These are phyloP conservation scores for Fusarium sp. DNA, from an alignment of 2,329 filamentous ascomycete species.

Conservation along the genomic window DNA sequence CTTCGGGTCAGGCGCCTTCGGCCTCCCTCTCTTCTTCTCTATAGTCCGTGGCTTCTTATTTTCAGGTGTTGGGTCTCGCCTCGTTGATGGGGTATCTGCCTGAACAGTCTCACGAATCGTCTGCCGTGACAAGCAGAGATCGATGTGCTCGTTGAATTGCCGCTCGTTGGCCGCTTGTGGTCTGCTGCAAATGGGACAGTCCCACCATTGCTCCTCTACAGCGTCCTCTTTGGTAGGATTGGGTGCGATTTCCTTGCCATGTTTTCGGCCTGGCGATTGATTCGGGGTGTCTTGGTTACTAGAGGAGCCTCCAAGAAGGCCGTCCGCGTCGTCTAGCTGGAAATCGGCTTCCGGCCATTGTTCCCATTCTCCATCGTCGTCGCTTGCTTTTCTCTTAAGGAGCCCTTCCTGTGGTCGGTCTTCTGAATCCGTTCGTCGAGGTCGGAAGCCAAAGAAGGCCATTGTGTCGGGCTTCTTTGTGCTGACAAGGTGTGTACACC, in stretches of 20 bases:
- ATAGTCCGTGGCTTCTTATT: conserved; percentile 54
- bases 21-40: conserved; percentile 58
- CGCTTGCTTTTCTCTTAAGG: conserved; percentile 55
- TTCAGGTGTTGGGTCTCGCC: conserved; percentile 53
- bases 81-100: conserved; percentile 54
- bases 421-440: conserved; percentile 45
- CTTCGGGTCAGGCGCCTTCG: conserved; percentile 56
- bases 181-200: conserved; percentile 87
- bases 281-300: conserved; percentile 23
- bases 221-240: conserved; percentile 56
- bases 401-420: conserved; percentile 23
- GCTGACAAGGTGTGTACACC: conserved; percentile 88
- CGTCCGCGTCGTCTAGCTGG: conserved; percentile 36
- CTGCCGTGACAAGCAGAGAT: conserved; percentile 87
- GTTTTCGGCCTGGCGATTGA: conserved; percentile 44
- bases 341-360: conserved; percentile 77
- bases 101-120: conserved; percentile 88
- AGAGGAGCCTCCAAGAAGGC: conserved; percentile 21
- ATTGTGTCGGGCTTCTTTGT: conserved; percentile 84
- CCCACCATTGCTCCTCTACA: conserved; percentile 73
- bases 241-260: conserved; percentile 66
- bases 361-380: conserved; percentile 67
- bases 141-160: conserved; percentile 90
- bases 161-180: conserved; percentile 81
- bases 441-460: conserved; percentile 80